Evolutionary conservation across 2,329 filamentous ascomycete species (phyloP), one percentile per base, ranked within the genome.

Genomic region (Microascus cirrosus): DNA sequence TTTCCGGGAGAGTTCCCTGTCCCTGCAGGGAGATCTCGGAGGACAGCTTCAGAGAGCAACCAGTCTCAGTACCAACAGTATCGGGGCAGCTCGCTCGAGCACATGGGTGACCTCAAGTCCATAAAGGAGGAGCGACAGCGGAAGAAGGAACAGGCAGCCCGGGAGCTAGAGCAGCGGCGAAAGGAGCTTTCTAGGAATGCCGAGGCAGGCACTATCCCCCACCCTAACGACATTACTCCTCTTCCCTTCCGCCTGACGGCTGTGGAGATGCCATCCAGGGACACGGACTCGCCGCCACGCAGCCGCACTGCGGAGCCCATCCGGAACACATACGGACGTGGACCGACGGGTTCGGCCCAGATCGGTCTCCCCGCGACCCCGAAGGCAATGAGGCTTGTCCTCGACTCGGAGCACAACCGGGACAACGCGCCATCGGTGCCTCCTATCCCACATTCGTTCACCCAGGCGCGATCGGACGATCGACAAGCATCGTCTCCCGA

Each of bases 331-430:
- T 78, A 77, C 61, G 74, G 75, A 15, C 70, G 69, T 56, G 73
- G 68, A 60, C 69, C 70, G 36, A 63, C 68, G 18, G 72, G 66
- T 2, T 78, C 77, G 1, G 75, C 80, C 1, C 78, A 81, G 6
- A 80, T 93, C 56, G 92, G 91, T 0, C 79, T 96, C n/a, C 91
- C 93, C 15, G 90, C 91, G 2, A 96, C 92, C 1, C 92, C 93
- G 34, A 86, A 90, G 73, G 91, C 91, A 1, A 95, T 96, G 91
- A 83, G 88, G 22, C 84, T 95, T 1, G 84, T 89, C 51, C 84
- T 93, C 63, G 81, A 83, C 50, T 74, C 73, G 34, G 65, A 64
- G 59, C 73, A 78, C 59, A 51, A 61, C 59, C 32, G 68, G 62
- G 59, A 68, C 59, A 57, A 59, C 10, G 60, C 65, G 34, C 83